phyloP scores from a whole-genome alignment of 139 green algal species.

The Micromonas commoda region DNA sequence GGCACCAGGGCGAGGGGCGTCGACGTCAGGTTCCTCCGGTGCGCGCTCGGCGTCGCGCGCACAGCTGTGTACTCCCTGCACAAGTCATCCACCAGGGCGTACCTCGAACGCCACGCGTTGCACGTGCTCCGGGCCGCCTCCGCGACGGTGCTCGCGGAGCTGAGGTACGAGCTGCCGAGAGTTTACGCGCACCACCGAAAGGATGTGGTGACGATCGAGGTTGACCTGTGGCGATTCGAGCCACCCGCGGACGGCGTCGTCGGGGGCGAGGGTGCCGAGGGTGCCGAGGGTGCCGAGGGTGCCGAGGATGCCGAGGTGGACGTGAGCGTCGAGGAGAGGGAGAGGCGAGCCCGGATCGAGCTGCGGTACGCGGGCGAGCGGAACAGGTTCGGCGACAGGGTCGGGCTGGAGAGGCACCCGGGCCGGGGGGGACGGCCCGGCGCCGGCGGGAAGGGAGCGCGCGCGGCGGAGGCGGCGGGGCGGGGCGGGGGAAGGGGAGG shows the following conservation, averaged over 20 bases:
- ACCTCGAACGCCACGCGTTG: slow-evolving; percentile 59
- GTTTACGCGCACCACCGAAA: slow-evolving; percentile 79
- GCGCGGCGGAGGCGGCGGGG: neutral
- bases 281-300: neutral
- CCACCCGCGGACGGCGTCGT: neutral
- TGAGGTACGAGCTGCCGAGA: slow-evolving; percentile 82
- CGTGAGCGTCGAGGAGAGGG: neutral
- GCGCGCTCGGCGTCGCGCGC: slow-evolving; percentile 52
- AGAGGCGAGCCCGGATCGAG: no score
- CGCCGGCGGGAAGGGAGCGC: neutral
- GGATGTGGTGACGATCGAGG: slow-evolving; percentile 38
- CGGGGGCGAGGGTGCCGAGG: neutral
- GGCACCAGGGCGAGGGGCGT: slow-evolving; percentile 77
- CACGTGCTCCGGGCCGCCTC: slow-evolving; percentile 50
- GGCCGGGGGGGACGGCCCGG: neutral
- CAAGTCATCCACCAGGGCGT: slow-evolving; percentile 73
- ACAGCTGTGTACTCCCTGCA: slow-evolving; percentile 83
- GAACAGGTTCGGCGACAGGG: no score
- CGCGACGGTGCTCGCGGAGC: slow-evolving; percentile 78
- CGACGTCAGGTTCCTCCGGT: slow-evolving; percentile 78
- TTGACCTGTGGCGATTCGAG: slow-evolving; percentile 50
- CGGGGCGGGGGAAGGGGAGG: neutral
- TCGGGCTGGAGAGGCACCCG: neutral
- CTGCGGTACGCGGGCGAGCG: no score
- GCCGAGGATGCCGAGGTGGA: neutral